Percentiles rank a stretch among this genome's conserved stretches.
Evolutionary conservation across 176 grass and related monocot species (phyloP).

Genomic region (Triticum urartu): DNA sequence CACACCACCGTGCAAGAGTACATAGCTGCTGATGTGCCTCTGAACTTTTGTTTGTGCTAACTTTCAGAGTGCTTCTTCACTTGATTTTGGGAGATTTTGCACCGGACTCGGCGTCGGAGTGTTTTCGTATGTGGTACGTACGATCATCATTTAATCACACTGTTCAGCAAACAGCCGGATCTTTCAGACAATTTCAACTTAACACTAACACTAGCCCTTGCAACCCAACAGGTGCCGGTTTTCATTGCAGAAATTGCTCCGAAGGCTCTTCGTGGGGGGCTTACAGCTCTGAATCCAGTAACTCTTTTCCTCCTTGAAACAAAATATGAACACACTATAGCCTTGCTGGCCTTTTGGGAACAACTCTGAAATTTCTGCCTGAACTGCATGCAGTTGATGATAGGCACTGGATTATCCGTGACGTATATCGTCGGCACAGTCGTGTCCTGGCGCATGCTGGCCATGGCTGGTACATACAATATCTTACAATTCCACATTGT

Average conservation of each 20-base stretch:
- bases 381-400: conserved; percentile 41
- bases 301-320: not conserved
- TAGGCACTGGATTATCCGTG: conserved; percentile 38
- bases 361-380: not conserved
- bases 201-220: not conserved
- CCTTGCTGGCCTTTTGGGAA: not conserved
- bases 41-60: not conserved
- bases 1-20: not conserved
- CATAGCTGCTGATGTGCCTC: not conserved
- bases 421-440: conserved; percentile 47
- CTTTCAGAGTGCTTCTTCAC: conserved; percentile 37
- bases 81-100: conserved; percentile 48
- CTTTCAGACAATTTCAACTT: not conserved
- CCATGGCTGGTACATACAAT: conserved; percentile 15
- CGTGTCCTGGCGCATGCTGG: conserved; percentile 48
- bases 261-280: conserved; percentile 52
- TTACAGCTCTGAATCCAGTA: conserved; percentile 67
- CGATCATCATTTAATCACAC: not conserved
- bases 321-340: not conserved
- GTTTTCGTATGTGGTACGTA: conserved; percentile 68
- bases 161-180: not conserved
- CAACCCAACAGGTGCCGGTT: conserved; percentile 49
- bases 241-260: conserved; percentile 78
- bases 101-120: conserved; percentile 57
- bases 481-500: too few species aligned